phyloP scores from a whole-genome alignment of 495 filamentous ascomycete species.

The Podospora bellae-mahoneyi region DNA sequence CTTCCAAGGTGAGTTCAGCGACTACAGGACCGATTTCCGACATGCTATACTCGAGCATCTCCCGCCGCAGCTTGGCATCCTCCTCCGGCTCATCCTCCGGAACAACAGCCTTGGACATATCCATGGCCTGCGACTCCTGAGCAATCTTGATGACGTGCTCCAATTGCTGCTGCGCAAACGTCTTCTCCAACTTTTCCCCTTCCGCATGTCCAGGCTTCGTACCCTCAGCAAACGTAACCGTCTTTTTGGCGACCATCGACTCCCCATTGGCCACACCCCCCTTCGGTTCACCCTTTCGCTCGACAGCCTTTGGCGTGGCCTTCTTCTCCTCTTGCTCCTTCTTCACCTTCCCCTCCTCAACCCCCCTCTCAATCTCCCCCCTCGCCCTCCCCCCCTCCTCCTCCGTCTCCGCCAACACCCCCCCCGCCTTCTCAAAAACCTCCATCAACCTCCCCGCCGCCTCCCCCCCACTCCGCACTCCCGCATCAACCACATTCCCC shows the following conservation, averaged over 20 bases:
- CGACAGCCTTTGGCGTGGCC: constrained; percentile 2
- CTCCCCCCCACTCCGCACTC: constrained; percentile 58
- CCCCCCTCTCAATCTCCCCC: not conserved
- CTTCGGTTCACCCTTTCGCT: not conserved
- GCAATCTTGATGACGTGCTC: constrained; percentile 50
- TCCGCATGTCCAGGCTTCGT: constrained; percentile 47
- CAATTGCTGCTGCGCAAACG: constrained; percentile 40
- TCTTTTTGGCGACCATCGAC: constrained; percentile 32
- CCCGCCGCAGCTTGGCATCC: constrained; percentile 72
- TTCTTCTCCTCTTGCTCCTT: not conserved
- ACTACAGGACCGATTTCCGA: constrained; percentile 83
- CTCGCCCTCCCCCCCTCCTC: constrained; percentile 13
- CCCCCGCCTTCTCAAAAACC: constrained; percentile 65
- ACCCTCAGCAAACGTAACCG: constrained; percentile 52
- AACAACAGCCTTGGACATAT: constrained; percentile 42
- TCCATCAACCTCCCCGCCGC: constrained; percentile 60
- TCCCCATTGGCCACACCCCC: constrained; percentile 10
- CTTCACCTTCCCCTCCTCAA: constrained; percentile 4
- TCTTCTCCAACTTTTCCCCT: constrained; percentile 26
- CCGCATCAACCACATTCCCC: constrained; percentile 71
- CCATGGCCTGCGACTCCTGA: constrained; percentile 41
- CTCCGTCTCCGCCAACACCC: constrained; percentile 24
- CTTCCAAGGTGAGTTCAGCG: constrained; percentile 85
- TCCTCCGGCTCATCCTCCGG: constrained; percentile 69
- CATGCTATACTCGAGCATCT: constrained; percentile 91